Evolutionary conservation across 1,139 yeast genomes (phyloP), one percentile per base, ranked within the genome.

Genomic region (Geotrichum aggregatum): DNA sequence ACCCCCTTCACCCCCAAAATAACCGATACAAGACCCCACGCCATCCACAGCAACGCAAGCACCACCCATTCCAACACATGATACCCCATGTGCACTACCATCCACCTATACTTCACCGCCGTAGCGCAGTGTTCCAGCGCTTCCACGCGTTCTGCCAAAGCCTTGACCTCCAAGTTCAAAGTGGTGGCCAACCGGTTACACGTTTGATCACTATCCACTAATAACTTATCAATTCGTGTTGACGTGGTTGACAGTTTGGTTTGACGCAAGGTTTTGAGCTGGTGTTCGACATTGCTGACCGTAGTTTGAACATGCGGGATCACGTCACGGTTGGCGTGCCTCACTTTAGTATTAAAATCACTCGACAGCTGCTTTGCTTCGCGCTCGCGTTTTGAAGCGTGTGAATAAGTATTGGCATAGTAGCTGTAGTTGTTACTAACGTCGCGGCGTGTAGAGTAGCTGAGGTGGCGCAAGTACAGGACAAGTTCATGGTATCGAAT

Each of bases 181-280:
- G 95, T 84, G 0, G 96, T 88, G 66, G 84, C 87, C 56, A 88
- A 84, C 63, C 87, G 95, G 58, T 92, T 86, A 54, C 85, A 78
- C 21, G 87, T 77, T 57, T 95, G 74, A 66, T 88, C 96, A 52
- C 91, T 82, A 43, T 78, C 75, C 21, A 84, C 80, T 40, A 88
- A 72, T 10, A 53, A 38, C 31, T 33, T 38, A 19, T 53, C 56
- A 26, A 53, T 41, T 6, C 56, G 54, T 1, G 51, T 45, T 1
- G 54, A 47, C 3, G 56, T 53, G 5, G 47, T 41, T 1, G 56
- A 53, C n/a, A 53, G 13, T 14, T 41, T 33, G 19, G 54, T 35
- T 3, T 48, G 50, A 16, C 48, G 46, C 7, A 46, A 24, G 1
- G 50, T 41, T 3, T 38, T 11, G 26, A 50, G 26, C 21, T 46